A percentile compares a stretch with the other conserved stretches of the same genome.
phyloP scores from a whole-genome alignment of 2,329 filamentous ascomycete genomes.

The Dactylellina cionopaga region DNA sequence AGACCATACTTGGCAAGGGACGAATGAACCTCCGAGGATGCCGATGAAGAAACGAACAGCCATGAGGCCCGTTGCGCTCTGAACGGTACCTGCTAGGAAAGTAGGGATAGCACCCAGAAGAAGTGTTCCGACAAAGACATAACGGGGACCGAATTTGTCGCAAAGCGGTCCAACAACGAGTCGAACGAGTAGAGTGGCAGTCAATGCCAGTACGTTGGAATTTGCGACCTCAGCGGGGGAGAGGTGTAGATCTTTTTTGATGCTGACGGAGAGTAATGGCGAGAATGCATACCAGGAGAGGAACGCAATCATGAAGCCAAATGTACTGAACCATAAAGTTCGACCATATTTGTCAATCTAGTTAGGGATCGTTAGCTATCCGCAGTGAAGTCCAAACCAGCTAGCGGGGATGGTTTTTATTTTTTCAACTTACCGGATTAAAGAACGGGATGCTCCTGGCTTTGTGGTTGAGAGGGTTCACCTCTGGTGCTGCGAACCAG shows the following conservation, averaged over 20 bases:
- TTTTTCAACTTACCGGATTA: slow-evolving; percentile 73
- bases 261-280: slow-evolving; percentile 79
- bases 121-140: slow-evolving; percentile 81
- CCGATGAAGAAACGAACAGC: slow-evolving; percentile 81
- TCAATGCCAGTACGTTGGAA: slow-evolving; percentile 86
- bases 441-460: slow-evolving; percentile 81
- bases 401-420: background rate
- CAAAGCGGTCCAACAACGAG: slow-evolving; percentile 83
- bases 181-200: slow-evolving; percentile 76
- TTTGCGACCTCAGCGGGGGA: slow-evolving; percentile 78
- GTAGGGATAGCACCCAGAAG: slow-evolving; percentile 81
- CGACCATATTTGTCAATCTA: slow-evolving; percentile 76
- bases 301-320: slow-evolving; percentile 87
- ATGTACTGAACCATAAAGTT: slow-evolving; percentile 89
- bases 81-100: slow-evolving; percentile 80
- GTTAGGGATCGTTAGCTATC: background rate
- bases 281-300: slow-evolving; percentile 95
- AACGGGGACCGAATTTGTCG: slow-evolving; percentile 82
- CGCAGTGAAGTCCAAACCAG: background rate
- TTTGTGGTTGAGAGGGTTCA: slow-evolving; percentile 87
- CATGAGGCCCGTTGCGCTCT: slow-evolving; percentile 74
- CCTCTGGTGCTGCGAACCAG: slow-evolving; percentile 67
- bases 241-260: slow-evolving; percentile 80
- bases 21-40: slow-evolving; percentile 79
- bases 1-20: slow-evolving; percentile 90